Evolutionary conservation across 495 filamentous ascomycete genomes (phyloP).

Genomic region (Apiosordaria backusii): DNA sequence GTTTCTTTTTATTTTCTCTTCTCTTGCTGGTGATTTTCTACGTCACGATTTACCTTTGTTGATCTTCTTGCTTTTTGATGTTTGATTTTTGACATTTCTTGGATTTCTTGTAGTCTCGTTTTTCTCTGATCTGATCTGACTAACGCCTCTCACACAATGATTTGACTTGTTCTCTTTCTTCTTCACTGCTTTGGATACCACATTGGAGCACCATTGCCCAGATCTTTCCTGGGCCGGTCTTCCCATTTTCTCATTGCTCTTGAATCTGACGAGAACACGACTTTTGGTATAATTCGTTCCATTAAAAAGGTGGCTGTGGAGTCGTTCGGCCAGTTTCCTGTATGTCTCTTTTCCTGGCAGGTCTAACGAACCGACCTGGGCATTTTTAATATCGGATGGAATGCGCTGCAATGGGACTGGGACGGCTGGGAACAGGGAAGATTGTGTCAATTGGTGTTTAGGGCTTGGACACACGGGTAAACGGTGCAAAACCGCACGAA

Average conservation of each 20-base stretch:
- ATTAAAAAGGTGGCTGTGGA: neutral
- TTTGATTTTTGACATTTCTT: constrained; percentile 27
- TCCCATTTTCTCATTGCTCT: neutral
- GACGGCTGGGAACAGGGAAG: neutral
- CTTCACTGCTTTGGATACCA: constrained; percentile 30
- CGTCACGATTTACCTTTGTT: constrained; percentile 14
- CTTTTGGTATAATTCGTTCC: constrained; percentile 19
- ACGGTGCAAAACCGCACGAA: neutral
- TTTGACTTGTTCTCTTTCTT: constrained; percentile 16
- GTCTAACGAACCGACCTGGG: neutral
- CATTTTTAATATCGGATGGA: neutral
- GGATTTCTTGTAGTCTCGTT: constrained; percentile 27
- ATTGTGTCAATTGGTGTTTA: neutral
- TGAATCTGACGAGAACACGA: constrained; percentile 21
- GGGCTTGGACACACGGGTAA: neutral
- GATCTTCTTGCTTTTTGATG: constrained; percentile 14
- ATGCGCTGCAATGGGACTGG: neutral
- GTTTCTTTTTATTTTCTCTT: constrained; percentile 14
- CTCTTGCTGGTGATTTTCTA: constrained; percentile 25
- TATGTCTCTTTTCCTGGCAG: neutral
- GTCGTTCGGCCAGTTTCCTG: neutral
- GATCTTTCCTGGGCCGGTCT: constrained; percentile 17
- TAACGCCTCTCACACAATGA: constrained; percentile 10
- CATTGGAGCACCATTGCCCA: constrained; percentile 17
- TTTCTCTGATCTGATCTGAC: constrained; percentile 27